A percentile compares a stretch with the other conserved stretches of the same genome.
phyloP scores from a whole-genome alignment of 768 basidiomycete species.

The Tricholoma saponaceum region DNA sequence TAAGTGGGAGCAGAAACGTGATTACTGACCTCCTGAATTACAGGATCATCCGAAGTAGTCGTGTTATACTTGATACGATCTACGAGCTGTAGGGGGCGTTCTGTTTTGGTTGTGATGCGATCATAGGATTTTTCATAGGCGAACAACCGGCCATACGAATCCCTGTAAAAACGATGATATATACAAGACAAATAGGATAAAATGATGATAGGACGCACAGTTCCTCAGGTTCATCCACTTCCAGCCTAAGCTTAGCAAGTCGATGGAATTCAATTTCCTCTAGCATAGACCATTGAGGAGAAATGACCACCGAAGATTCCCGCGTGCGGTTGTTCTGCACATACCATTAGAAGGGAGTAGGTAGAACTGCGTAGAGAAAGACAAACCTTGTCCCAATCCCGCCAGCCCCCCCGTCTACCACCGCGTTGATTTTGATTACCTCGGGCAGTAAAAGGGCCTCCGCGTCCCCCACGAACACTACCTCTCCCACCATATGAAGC shows the following conservation, averaged over 20 bases:
- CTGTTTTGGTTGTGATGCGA: constrained; percentile 90
- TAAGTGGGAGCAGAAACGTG: neutral
- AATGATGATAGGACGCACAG: constrained; percentile 49
- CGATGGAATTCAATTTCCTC: constrained; percentile 98
- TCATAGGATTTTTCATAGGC: constrained; percentile 95
- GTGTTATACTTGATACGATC: constrained; percentile 97
- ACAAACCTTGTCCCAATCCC: constrained; percentile 91
- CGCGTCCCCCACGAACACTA: constrained; percentile 40
- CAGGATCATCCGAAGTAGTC: constrained; percentile 95
- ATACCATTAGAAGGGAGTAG: constrained; percentile 3
- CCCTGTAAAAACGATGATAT: constrained; percentile 37
- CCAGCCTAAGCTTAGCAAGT: constrained; percentile 85
- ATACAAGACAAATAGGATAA: neutral
- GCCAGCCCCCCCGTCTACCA: constrained; percentile 76
- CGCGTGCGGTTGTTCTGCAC: constrained; percentile 73
- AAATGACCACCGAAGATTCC: constrained; percentile 92
- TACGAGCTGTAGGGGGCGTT: constrained; percentile 84
- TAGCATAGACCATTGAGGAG: constrained; percentile 88
- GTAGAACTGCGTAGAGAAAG: neutral
- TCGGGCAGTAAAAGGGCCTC: constrained; percentile 36
- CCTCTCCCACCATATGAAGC: constrained; percentile 40
- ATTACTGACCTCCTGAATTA: constrained; percentile 78
- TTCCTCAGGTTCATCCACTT: constrained; percentile 89
- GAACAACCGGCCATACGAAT: constrained; percentile 85
- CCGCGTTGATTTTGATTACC: constrained; percentile 45